A percentile compares a stretch with the other conserved stretches of the same genome.
Conservation (phyloP, 495 filamentous ascomycete genomes). For the Neurospora tetraspora region DNA sequence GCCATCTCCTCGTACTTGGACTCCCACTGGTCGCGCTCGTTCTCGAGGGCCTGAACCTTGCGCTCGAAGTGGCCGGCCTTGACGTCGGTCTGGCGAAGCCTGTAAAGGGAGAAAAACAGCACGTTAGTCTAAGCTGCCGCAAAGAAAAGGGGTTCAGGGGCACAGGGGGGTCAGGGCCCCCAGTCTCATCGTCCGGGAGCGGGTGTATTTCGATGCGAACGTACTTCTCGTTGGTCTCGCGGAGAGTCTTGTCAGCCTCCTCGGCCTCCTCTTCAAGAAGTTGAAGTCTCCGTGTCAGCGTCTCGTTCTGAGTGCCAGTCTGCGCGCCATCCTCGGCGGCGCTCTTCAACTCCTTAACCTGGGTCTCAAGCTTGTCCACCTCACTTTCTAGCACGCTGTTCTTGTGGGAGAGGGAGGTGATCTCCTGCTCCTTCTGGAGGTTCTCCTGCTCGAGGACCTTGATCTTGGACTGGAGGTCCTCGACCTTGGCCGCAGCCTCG, state of each 20-base stretch:
- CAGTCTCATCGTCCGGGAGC: not conserved
- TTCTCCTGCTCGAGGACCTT: constrained; percentile 93
- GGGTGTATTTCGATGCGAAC: constrained; percentile 18
- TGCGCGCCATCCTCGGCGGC: constrained; percentile 61
- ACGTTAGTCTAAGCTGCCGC: constrained; percentile 5
- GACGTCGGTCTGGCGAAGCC: constrained; percentile 96
- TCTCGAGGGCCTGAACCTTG: constrained; percentile 94
- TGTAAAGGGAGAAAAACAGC: constrained; percentile 24
- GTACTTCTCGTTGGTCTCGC: constrained; percentile 98
- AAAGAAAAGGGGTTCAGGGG: not conserved
- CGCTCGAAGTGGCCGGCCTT: constrained; percentile 99
- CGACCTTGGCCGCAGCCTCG: constrained; percentile 62
- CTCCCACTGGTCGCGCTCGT: constrained; percentile 84
- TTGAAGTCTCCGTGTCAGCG: constrained; percentile 82
- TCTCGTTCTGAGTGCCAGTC: constrained; percentile 76
- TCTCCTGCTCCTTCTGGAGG: constrained; percentile 92
- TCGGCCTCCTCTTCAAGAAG: constrained; percentile 96
- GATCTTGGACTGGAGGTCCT: constrained; percentile 77
- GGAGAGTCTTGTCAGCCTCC: constrained; percentile 83
- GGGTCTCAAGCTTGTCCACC: constrained; percentile 77
- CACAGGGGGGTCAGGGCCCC: not conserved
- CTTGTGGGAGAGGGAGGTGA: constrained; percentile 86
- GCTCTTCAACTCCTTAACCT: constrained; percentile 69
- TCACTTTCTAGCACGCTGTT: constrained; percentile 80
- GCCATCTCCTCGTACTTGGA: constrained; percentile 91